Conservation (phyloP, 1,284 basidiomycete species). For the Fomitopsis pinicola region DNA sequence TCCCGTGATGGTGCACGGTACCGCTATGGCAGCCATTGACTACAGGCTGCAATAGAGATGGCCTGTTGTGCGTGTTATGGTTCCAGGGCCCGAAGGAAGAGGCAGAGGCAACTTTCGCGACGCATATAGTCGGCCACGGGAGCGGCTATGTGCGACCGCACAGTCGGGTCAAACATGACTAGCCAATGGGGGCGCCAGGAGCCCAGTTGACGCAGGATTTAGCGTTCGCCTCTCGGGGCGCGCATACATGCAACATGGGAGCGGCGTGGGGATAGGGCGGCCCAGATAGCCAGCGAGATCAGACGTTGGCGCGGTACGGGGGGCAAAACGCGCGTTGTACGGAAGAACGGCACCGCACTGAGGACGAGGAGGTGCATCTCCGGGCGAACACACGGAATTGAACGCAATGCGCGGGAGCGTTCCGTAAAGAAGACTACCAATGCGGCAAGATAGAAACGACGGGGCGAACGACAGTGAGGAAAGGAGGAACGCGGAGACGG, state of each 20-base stretch:
- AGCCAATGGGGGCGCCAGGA: neutral
- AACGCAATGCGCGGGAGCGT: neutral
- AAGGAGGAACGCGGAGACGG: constrained; percentile 8
- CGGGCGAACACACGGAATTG: neutral
- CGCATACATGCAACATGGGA: neutral
- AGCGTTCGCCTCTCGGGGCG: neutral
- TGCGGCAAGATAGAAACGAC: neutral
- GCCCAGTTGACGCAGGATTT: neutral
- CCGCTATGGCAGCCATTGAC: neutral
- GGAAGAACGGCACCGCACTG: neutral
- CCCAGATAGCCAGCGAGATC: neutral
- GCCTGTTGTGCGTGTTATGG: neutral
- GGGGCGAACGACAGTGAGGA: constrained; percentile 1
- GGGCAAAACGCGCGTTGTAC: neutral
- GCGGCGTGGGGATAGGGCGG: neutral
- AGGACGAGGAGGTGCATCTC: neutral
- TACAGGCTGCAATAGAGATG: no score
- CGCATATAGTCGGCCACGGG: neutral
- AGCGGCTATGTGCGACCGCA: neutral
- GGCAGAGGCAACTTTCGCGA: neutral
- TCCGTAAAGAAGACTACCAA: neutral
- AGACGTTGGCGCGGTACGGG: neutral
- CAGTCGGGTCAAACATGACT: neutral
- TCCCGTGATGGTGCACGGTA: neutral
- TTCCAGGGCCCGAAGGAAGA: neutral